A percentile compares a stretch with the other conserved stretches of the same genome.
These are phyloP conservation scores for Mycogone perniciosa DNA, from an alignment of 2,329 filamentous ascomycete genomes.

Conservation along the genomic window DNA sequence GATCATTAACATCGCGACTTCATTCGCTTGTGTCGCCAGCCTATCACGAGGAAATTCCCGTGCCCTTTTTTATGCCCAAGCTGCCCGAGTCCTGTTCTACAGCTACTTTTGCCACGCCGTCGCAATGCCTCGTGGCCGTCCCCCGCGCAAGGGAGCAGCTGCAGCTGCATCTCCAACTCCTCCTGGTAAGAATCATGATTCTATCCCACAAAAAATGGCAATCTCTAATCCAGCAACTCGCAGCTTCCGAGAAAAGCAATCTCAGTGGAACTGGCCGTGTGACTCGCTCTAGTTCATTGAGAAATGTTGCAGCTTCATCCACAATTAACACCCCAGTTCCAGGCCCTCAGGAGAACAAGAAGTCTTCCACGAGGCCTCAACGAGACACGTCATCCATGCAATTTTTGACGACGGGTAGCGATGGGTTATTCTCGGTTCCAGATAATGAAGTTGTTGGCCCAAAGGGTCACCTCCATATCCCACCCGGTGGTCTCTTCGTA, in stretches of 20 bases:
- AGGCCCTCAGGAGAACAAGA: not conserved
- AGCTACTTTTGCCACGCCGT: not conserved
- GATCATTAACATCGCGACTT: no score
- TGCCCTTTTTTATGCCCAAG: not conserved
- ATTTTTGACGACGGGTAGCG: conserved; percentile 14
- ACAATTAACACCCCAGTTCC: not conserved
- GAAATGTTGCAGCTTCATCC: conserved; percentile 10
- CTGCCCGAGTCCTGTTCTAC: not conserved
- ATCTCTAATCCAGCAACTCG: not conserved
- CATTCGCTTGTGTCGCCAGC: no score
- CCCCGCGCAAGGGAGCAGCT: conserved; percentile 17
- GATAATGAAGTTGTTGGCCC: conserved; percentile 6
- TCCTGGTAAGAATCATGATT: conserved; percentile 14
- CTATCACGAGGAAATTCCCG: not conserved
- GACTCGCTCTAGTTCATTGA: conserved; percentile 22
- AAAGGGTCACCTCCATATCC: conserved; percentile 9
- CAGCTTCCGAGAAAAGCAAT: not conserved
- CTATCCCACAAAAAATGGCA: not conserved
- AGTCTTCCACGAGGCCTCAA: conserved; percentile 1
- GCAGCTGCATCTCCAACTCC: conserved; percentile 14
- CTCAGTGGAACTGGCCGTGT: conserved; percentile 14
- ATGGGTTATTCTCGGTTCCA: conserved; percentile 8
- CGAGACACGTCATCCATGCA: conserved; percentile 21
- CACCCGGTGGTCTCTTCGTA: conserved; percentile 1
- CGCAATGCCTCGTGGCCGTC: conserved; percentile 27